Percentiles rank a stretch among this genome's conserved stretches.
These are phyloP conservation scores for Hippophae gyantsensis DNA, from an alignment of 306 rosid genomes.

Conservation along the genomic window DNA sequence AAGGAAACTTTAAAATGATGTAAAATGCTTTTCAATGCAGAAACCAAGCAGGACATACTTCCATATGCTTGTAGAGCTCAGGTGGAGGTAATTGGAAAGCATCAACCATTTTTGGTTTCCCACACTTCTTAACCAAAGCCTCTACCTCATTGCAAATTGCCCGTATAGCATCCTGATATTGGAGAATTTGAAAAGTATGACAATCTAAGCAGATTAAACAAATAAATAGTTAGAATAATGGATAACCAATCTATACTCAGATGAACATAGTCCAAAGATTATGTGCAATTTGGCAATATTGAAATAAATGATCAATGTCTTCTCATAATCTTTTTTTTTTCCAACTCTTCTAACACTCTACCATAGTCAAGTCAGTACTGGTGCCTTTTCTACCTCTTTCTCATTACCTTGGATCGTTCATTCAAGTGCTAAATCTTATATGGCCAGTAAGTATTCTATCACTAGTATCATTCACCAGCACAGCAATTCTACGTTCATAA, in stretches of 20 bases:
- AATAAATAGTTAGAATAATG: constrained; percentile 17
- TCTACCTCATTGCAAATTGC: constrained; percentile 81
- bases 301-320: too few species aligned
- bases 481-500: too few species aligned
- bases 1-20: too few species aligned
- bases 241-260: constrained; percentile 2
- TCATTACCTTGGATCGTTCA: too few species aligned
- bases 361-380: too few species aligned
- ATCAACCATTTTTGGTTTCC: constrained; percentile 88
- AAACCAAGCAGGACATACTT: constrained; percentile 42
- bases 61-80: constrained; percentile 69
- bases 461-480: too few species aligned
- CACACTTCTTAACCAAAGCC: constrained; percentile 77
- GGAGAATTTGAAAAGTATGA: constrained; percentile 25
- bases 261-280: neutral
- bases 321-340: too few species aligned
- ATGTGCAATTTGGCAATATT: too few species aligned
- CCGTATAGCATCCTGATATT: constrained; percentile 71
- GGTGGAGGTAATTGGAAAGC: constrained; percentile 89
- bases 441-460: too few species aligned
- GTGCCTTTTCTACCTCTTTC: too few species aligned
- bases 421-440: too few species aligned
- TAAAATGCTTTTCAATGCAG: neutral
- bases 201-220: constrained; percentile 4
- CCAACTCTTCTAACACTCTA: too few species aligned